Evolutionary conservation across 2,329 filamentous ascomycete genomes (phyloP), one percentile per base, ranked within the genome.

Genomic region (Clarireedia homoeocarpa): DNA sequence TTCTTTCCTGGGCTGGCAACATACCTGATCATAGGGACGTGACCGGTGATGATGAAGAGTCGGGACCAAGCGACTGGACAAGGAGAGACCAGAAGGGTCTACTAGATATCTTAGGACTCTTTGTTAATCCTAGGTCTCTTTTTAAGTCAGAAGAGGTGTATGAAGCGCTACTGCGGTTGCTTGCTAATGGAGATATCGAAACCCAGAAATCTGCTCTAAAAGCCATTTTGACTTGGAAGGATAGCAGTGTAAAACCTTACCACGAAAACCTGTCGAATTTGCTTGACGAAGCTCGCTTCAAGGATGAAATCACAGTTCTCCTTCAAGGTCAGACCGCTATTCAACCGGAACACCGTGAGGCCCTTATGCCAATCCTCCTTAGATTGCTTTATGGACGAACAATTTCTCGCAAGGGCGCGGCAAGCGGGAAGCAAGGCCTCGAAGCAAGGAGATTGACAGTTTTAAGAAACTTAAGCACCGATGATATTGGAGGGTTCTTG

Each of bases 301-400:
- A 91, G 67, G 94, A 97, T 66, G 92, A 97, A 69, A 79, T 99
- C n/a, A 86, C 90, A 0, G 83, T 94, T 4, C 87, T 99, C 61
- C 80, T 99, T 53, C 86, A 90, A 66, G 81, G 86, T 15, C 85
- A 88, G 17, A 84, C 84, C 56, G 73, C 85, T 54, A 86, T 96
- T 61, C 84, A 85, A 62, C 75, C 84, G 6, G 82, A 86, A 51
- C 90, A 99, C 67, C 83, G 87, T 7, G 66, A 74, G 3, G 81
- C 83, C 47, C 72, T 96, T 38, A 89, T 97, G 78, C 92, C 94
- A 1, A 82, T 99, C 5, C 77, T 99, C 26, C 79, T 99, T 36
- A 82, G 91, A 49, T 73, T 99, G 36, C 76, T 99, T 2, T 99
- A 97, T 69, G 94, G 94, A 42, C 85, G 90, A 62, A 85, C 92